Percentiles rank a stretch among this genome's conserved stretches.
These are phyloP conservation scores for Lactarius quietus DNA, from an alignment of 768 basidiomycete genomes.

Conservation along the genomic window DNA sequence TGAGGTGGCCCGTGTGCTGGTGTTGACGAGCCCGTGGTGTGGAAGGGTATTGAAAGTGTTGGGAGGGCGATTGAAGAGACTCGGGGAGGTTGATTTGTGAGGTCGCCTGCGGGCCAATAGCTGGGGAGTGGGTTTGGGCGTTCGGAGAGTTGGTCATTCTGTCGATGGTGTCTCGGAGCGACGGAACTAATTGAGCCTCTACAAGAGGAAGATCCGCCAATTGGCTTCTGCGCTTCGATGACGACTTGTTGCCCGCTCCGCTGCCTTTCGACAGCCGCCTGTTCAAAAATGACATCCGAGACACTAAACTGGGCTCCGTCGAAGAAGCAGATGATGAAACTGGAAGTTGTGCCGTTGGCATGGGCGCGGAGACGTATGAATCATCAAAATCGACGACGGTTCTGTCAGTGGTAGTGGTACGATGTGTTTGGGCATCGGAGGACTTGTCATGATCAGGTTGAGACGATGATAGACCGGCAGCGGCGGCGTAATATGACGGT, in stretches of 20 bases:
- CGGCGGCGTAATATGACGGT: slow-evolving; percentile 38
- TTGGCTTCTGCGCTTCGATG: slow-evolving; percentile 37
- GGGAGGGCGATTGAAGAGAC: slow-evolving; percentile 6
- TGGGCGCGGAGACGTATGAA: slow-evolving; percentile 9
- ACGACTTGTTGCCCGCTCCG: slow-evolving; percentile 12
- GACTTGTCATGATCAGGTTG: slow-evolving; percentile 13
- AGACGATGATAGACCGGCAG: slow-evolving; percentile 29
- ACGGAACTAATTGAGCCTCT: slow-evolving; percentile 64
- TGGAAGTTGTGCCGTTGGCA: slow-evolving; percentile 20
- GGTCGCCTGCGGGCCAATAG: background rate
- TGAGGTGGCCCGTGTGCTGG: slow-evolving; percentile 1
- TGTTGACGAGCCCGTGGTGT: slow-evolving; percentile 18
- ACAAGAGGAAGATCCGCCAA: slow-evolving; percentile 53
- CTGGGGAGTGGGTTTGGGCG: slow-evolving; percentile 9
- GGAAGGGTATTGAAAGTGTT: slow-evolving; percentile 1
- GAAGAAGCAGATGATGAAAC: slow-evolving; percentile 24
- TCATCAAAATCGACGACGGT: background rate
- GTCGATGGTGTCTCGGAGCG: slow-evolving; percentile 67
- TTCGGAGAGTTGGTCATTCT: slow-evolving; percentile 53
- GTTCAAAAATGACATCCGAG: slow-evolving; percentile 24
- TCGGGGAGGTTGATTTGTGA: slow-evolving; percentile 4
- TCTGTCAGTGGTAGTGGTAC: background rate
- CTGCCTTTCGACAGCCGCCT: slow-evolving; percentile 15
- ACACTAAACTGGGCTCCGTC: slow-evolving; percentile 20
- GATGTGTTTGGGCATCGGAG: background rate